Evolutionary conservation across 108 stramenopile species (phyloP).

Genomic region (Pseudonitzschia multiseries): DNA sequence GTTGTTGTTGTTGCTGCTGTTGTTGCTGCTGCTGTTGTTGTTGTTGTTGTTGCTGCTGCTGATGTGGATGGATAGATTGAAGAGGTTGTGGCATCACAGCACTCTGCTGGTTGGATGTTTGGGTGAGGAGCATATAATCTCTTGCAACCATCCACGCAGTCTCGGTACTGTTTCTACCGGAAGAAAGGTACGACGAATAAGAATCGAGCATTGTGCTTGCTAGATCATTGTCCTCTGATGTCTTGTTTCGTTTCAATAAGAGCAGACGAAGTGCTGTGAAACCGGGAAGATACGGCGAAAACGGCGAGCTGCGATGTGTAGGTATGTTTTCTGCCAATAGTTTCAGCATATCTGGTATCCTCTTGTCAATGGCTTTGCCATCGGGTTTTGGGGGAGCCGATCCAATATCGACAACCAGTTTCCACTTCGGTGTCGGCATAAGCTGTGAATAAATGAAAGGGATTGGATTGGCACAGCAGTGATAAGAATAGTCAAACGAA

Average conservation of each 20-base stretch:
- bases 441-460: slow-evolving; percentile 40
- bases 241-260: slow-evolving; percentile 47
- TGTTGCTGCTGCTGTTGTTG: slow-evolving; percentile 16
- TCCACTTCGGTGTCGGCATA: slow-evolving; percentile 84
- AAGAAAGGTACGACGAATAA: slow-evolving; percentile 51
- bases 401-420: slow-evolving; percentile 82
- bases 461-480: not conserved
- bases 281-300: slow-evolving; percentile 48
- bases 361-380: slow-evolving; percentile 20
- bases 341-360: slow-evolving; percentile 30
- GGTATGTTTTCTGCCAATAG: slow-evolving; percentile 62
- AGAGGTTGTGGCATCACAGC: slow-evolving; percentile 6
- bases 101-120: slow-evolving; percentile 3
- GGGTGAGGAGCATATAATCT: slow-evolving; percentile 60
- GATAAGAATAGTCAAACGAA: not conserved
- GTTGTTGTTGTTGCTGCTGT: slow-evolving; percentile 22
- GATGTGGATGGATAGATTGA: slow-evolving; percentile 2
- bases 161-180: slow-evolving; percentile 45
- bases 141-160: slow-evolving; percentile 66
- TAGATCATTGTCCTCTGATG: slow-evolving; percentile 54
- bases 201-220: slow-evolving; percentile 47
- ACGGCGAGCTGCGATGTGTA: slow-evolving; percentile 48
- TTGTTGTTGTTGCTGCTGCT: slow-evolving; percentile 22
- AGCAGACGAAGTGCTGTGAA: slow-evolving; percentile 65
- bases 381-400: slow-evolving; percentile 13